Percentiles rank a stretch among this genome's conserved stretches.
phyloP scores from a whole-genome alignment of 768 basidiomycete genomes.

The Leucogyrophana mollusca region DNA sequence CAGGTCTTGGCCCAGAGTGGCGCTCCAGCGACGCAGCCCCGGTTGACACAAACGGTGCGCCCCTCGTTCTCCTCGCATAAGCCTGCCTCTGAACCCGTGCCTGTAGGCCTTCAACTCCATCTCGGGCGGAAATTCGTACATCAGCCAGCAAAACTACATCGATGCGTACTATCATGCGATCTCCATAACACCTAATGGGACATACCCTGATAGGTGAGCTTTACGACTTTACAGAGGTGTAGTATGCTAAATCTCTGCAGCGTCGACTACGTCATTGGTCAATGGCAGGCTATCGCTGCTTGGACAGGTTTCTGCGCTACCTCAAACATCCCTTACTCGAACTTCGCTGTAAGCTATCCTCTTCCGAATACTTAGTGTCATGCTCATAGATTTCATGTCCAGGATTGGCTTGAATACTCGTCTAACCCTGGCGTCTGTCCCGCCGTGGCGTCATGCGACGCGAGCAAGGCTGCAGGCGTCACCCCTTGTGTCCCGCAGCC shows the following conservation, averaged over 20 bases:
- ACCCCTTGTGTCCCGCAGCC: conserved; percentile 19
- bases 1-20: conserved; percentile 4
- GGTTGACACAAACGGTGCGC: conserved; percentile 14
- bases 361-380: not conserved
- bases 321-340: conserved; percentile 17
- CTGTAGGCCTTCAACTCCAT: conserved; percentile 15
- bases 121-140: conserved; percentile 16
- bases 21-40: conserved; percentile 16
- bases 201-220: conserved; percentile 16
- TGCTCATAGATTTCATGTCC: not conserved
- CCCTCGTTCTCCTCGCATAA: not conserved
- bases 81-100: not conserved
- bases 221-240: not conserved
- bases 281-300: conserved; percentile 19
- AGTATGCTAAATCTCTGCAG: conserved; percentile 1
- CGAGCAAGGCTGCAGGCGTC: not conserved
- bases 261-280: conserved; percentile 1
- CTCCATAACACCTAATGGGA: conserved; percentile 15
- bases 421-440: conserved; percentile 17
- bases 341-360: conserved; percentile 13
- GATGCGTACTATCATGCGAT: conserved; percentile 19
- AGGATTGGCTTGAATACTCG: conserved; percentile 25
- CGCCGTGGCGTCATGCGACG: conserved; percentile 11
- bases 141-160: conserved; percentile 21
- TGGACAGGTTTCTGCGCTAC: conserved; percentile 22